Evolutionary conservation across 148 eudicot genomes (phyloP), one percentile per base, ranked within the genome.

Genomic region (Cornus florida): DNA sequence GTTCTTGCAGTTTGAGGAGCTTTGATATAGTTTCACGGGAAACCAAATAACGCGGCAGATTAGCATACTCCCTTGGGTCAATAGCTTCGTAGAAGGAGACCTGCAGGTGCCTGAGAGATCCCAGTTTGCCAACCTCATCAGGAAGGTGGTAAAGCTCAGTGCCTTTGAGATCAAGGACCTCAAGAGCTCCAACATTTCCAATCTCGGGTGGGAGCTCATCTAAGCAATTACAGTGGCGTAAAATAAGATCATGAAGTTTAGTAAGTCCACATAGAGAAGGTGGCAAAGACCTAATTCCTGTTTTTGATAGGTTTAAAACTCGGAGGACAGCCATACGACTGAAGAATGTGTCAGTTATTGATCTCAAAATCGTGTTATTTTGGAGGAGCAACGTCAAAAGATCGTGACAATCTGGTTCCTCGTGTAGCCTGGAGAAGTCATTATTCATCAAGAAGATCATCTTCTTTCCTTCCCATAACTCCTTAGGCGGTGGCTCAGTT

Each of bases 161-260:
- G 69, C 83, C 86, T 35, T 77, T 67, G 64, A 84, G 83, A 73
- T 84, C 83, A 67, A 84, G 86, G 75, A 84, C 81, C 71, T 77
- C 14, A 62, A 84, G 86, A 77, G 50, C 6, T 62, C 77, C 81
- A n/a, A 80, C 75, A 60, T 13, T 24, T 59, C 81, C 81, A 77
- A 84, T 80, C 19, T 80, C 71, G 5, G 81, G 57, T 28, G 86
- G 78, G 68, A 84, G 78, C 32, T 59, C n/a, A 22, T 57, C 38
- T 65, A 84, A 73, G 48, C 77, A 81, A 46, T 68, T 70, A 80
- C 83, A 84, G 39, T 77, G 62, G 33, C 83, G 81, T 75, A 84
- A 10, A 73, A 65, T 32, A 19, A 84, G 70, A 7, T 80, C 80
- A 33, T 77, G 71, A 56, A 84, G 86, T 67, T 75, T 68, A 50